Evolutionary conservation across 2,329 filamentous ascomycete genomes (phyloP).

Genomic region (Fusarium torreyae): DNA sequence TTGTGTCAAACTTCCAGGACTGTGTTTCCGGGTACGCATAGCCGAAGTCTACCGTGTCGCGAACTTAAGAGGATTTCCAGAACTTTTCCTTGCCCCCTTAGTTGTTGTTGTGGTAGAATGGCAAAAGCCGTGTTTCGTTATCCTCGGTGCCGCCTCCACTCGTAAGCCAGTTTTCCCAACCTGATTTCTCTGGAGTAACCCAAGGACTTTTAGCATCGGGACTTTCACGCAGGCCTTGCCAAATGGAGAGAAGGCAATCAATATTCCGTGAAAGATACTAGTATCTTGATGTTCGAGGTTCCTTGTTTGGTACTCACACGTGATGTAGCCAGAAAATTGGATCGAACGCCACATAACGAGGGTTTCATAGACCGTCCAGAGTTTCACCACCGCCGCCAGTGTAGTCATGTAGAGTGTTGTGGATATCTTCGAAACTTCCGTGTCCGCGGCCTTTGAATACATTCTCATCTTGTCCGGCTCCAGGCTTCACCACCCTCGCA

Average conservation of each 20-base stretch:
- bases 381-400: neutral
- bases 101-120: conserved; percentile 10
- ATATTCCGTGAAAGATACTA: too few species aligned
- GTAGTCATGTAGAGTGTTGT: conserved; percentile 17
- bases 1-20: neutral
- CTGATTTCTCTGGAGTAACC: too few species aligned
- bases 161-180: too few species aligned
- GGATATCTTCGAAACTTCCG: conserved; percentile 30
- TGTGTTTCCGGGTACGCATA: conserved; percentile 28
- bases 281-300: too few species aligned
- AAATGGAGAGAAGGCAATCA: too few species aligned
- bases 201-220: too few species aligned
- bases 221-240: too few species aligned
- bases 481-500: neutral
- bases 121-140: conserved; percentile 8
- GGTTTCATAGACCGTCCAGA: too few species aligned
- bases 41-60: conserved; percentile 14
- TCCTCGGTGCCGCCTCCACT: too few species aligned
- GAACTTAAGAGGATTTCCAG: conserved; percentile 23
- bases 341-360: too few species aligned
- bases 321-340: too few species aligned
- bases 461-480: neutral
- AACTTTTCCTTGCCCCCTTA: neutral
- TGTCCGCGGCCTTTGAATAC: conserved; percentile 5
- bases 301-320: too few species aligned